Evolutionary conservation across 768 basidiomycete species (phyloP), one percentile per base, ranked within the genome.

Genomic region (Boletus sp.): DNA sequence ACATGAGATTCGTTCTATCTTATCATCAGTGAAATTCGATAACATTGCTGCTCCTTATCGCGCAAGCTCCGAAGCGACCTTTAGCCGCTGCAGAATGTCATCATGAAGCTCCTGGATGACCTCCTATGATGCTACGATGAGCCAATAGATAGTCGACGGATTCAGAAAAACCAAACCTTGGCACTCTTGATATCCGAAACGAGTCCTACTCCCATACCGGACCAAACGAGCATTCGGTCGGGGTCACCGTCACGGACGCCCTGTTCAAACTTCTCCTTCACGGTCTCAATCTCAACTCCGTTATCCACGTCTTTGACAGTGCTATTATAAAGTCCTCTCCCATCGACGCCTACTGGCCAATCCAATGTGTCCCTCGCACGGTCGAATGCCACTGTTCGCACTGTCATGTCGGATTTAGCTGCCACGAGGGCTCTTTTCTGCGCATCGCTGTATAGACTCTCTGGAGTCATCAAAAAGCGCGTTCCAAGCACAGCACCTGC

Each of bases 401-500:
- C 75, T 4, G 85, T 80, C 46, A 65, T 59, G 8, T 68, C 70
- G 4, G 77, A 76, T 27, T 69, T 68, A 35, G 83, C 83, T 19
- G 59, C 66, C 10, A 82, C 58, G 35, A 89, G 74, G 0, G 80
- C 78, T 33, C 72, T 69, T 57, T 83, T 82, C 61, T 87, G 84
- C 1, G 62, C 61, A 40, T 77, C 74, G 27, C 74, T 74, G 69
- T 85, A 88, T 11, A 79, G 68, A 57, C 84, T 74, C 71, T 91
- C 88, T 4, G 79, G 76, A 1, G 87, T 81, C 55, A 86, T 74
- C 45, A 88, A 70, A 64, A 92, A 89, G 7, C 88, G 85, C 0
- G 91, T 93, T 49, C 91, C 91, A 21, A 85, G 63, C 30, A 85
- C 85, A 10, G 72, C 84, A 4, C 86, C 91, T 23, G 83, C 73